phyloP scores from a whole-genome alignment of 202 grass and related monocot species.

The Hordeum pubiflorum region DNA sequence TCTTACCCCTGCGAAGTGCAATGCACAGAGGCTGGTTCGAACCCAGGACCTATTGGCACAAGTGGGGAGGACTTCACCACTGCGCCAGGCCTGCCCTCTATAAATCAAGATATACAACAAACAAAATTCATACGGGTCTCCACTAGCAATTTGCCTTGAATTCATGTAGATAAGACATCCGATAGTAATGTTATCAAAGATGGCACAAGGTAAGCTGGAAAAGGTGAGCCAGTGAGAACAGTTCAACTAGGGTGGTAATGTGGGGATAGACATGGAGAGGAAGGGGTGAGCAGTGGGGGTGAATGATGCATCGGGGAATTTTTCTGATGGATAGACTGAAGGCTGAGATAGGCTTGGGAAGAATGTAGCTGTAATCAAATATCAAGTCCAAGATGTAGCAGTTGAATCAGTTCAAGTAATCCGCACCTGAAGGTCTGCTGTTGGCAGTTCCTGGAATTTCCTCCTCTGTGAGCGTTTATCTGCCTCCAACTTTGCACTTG shows the following conservation, averaged over 20 bases:
- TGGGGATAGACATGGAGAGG: neutral
- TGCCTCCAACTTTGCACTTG: constrained; percentile 29
- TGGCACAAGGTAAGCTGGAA: constrained; percentile 7
- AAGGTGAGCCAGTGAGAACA: neutral
- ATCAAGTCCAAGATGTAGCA: neutral
- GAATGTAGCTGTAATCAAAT: neutral
- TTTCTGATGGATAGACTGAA: neutral
- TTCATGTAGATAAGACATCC: neutral
- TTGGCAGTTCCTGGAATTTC: constrained; percentile 87
- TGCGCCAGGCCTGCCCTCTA: neutral
- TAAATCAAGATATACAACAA: constrained; percentile 26
- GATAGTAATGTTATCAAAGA: neutral
- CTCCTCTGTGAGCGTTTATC: constrained; percentile 68
- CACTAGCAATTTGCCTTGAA: neutral
- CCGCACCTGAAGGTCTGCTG: constrained; percentile 46
- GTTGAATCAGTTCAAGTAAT: neutral
- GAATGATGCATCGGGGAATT: neutral
- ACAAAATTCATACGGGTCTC: neutral
- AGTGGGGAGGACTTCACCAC: too few relatives aligned
- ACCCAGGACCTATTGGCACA: too few relatives aligned
- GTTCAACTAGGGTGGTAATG: neutral
- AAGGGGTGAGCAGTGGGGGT: neutral
- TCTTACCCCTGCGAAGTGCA: too few relatives aligned
- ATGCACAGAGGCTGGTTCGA: too few relatives aligned
- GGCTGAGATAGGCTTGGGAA: neutral